phyloP scores from a whole-genome alignment of 2,329 filamentous ascomycete species.

The Xylaria sp. region DNA sequence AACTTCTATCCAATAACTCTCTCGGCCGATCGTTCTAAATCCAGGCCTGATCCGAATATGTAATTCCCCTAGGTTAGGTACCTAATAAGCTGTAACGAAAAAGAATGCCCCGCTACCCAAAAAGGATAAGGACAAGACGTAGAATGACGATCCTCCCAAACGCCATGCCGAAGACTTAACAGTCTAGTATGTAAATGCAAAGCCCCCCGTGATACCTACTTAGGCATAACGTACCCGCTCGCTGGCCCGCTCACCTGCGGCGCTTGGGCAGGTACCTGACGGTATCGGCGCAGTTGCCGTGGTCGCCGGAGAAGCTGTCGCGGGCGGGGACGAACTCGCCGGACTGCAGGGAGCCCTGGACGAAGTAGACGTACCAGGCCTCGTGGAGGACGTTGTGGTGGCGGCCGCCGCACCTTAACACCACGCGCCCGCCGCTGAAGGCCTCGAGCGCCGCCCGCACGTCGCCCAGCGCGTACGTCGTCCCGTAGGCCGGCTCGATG shows the following conservation, averaged over 20 bases:
- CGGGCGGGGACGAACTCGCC: slow-evolving; percentile 50
- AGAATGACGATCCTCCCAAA: too few relatives aligned
- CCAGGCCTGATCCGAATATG: too few relatives aligned
- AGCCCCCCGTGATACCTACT: too few relatives aligned
- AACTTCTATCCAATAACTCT: too few relatives aligned
- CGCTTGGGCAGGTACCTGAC: slow-evolving; percentile 47
- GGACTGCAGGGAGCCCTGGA: slow-evolving; percentile 54
- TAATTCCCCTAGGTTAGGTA: too few relatives aligned
- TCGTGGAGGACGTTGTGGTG: slow-evolving; percentile 49
- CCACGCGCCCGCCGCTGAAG: slow-evolving; percentile 49
- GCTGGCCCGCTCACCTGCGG: slow-evolving; percentile 4
- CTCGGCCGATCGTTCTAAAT: too few relatives aligned
- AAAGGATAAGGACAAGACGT: too few relatives aligned
- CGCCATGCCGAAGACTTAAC: too few relatives aligned
- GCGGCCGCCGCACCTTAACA: slow-evolving; percentile 46
- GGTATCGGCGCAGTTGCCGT: slow-evolving; percentile 43
- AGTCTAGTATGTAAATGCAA: too few relatives aligned
- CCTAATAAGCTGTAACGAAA: too few relatives aligned
- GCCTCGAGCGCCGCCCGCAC: slow-evolving; percentile 47
- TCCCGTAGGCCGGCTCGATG: slow-evolving; percentile 40
- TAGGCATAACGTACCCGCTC: too few relatives aligned
- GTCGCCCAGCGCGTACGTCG: slow-evolving; percentile 47
- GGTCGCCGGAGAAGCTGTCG: slow-evolving; percentile 42
- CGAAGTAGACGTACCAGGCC: slow-evolving; percentile 58
- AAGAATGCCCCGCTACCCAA: too few relatives aligned